Conservation (phyloP, 768 basidiomycete genomes). For the Gymnopilus junonius region DNA sequence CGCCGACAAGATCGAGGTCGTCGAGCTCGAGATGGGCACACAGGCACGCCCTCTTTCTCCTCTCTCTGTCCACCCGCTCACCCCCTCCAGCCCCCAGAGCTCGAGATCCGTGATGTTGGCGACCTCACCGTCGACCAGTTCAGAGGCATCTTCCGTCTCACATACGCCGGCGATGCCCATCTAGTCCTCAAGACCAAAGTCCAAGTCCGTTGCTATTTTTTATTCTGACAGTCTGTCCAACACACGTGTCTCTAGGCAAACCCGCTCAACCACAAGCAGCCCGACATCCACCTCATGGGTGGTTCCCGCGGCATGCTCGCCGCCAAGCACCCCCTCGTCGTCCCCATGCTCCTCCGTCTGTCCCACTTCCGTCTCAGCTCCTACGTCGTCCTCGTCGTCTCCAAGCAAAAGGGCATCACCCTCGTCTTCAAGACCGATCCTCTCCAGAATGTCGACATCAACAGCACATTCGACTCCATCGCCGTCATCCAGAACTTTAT, state of each 20-base stretch:
- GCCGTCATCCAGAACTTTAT: slow-evolving; percentile 98
- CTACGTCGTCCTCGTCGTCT: slow-evolving; percentile 97
- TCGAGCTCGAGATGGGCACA: slow-evolving; percentile 98
- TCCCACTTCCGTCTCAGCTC: slow-evolving; percentile 95
- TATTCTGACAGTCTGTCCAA: neutral
- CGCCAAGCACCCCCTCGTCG: slow-evolving; percentile 92
- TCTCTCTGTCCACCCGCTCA: neutral
- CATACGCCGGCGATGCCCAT: slow-evolving; percentile 93
- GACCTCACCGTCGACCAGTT: slow-evolving; percentile 96
- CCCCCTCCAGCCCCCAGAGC: slow-evolving; percentile 80
- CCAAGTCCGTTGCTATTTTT: slow-evolving; percentile 58
- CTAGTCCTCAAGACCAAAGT: slow-evolving; percentile 90
- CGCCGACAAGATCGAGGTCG: slow-evolving; percentile 96
- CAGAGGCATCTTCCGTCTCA: slow-evolving; percentile 93
- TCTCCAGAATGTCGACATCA: slow-evolving; percentile 96
- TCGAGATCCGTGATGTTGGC: slow-evolving; percentile 97
- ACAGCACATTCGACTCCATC: slow-evolving; percentile 96
- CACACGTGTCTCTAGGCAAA: slow-evolving; percentile 67
- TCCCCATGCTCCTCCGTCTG: slow-evolving; percentile 96
- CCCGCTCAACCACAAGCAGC: slow-evolving; percentile 90
- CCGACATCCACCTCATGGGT: slow-evolving; percentile 85
- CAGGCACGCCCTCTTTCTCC: slow-evolving; percentile 57
- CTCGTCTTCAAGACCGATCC: slow-evolving; percentile 99
- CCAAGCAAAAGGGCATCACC: slow-evolving; percentile 97
- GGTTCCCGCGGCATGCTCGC: slow-evolving; percentile 89